These are phyloP conservation scores for Pontederia crassipes DNA, from an alignment of 176 grass and related monocot genomes.

Conservation along the genomic window DNA sequence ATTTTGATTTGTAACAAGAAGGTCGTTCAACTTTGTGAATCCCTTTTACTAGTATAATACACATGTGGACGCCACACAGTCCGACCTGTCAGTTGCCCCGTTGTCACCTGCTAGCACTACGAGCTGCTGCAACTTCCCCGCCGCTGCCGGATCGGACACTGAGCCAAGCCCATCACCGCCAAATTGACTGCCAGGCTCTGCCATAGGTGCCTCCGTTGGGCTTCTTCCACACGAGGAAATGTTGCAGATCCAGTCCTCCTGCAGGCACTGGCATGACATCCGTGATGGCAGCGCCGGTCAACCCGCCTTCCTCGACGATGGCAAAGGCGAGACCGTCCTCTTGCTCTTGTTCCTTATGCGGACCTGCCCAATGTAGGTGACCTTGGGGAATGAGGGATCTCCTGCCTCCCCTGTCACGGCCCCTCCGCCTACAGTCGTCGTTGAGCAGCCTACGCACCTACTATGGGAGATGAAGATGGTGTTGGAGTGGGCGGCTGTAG, in stretches of 20 bases:
- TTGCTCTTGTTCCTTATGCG: constrained; percentile 55
- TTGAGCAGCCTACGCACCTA: constrained; percentile 23
- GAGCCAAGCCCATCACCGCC: neutral
- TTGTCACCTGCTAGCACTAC: neutral
- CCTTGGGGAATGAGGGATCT: constrained; percentile 71
- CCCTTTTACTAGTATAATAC: too few species aligned
- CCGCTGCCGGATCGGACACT: neutral
- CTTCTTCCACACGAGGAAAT: constrained; percentile 1
- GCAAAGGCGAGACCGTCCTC: too few species aligned
- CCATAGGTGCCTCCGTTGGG: neutral
- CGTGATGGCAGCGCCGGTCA: constrained; percentile 9
- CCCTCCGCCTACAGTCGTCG: neutral
- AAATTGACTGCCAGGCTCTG: neutral
- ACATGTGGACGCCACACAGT: too few species aligned
- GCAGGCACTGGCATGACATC: constrained; percentile 45
- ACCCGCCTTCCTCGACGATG: neutral
- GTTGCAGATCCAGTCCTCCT: constrained; percentile 46
- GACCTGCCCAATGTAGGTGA: constrained; percentile 82
- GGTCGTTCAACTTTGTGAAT: too few species aligned
- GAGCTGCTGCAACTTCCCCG: neutral
- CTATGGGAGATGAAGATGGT: constrained; percentile 13
- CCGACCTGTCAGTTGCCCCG: too few species aligned
- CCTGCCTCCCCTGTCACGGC: constrained; percentile 18
- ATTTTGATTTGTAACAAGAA: too few species aligned
- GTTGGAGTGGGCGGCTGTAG: neutral